phyloP scores from a whole-genome alignment of 2,329 filamentous ascomycete species.

The Geosmithia flava region DNA sequence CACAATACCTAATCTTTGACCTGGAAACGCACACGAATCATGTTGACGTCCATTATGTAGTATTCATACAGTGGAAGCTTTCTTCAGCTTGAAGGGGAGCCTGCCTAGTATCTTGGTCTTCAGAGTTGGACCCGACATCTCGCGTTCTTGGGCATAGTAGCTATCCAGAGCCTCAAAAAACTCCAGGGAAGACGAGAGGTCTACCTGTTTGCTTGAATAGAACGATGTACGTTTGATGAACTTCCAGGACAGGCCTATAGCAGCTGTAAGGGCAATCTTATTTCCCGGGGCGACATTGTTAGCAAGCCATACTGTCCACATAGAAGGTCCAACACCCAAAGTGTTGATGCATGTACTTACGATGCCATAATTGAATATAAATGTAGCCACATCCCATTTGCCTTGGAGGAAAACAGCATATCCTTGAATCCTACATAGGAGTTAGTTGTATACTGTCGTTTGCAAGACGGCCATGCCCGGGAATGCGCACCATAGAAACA shows the following conservation, averaged over 20 bases:
- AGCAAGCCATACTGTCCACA: not conserved
- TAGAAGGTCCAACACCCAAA: not conserved
- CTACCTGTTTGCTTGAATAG: not conserved
- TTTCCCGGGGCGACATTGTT: not conserved
- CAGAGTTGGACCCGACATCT: not conserved
- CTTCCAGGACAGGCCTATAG: not conserved
- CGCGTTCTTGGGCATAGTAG: not conserved
- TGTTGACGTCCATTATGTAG: not conserved
- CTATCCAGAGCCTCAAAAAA: not conserved
- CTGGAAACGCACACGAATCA: too few relatives aligned
- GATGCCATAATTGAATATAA: constrained; percentile 1
- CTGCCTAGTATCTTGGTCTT: not conserved
- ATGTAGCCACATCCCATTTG: constrained; percentile 1
- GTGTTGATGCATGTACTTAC: not conserved
- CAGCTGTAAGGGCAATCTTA: not conserved
- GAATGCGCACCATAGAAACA: not conserved
- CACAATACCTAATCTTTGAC: too few relatives aligned
- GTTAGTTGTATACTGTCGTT: not conserved
- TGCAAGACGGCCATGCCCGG: too few relatives aligned
- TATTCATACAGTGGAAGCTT: not conserved
- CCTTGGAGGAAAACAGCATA: not conserved
- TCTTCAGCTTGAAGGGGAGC: not conserved
- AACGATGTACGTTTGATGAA: not conserved
- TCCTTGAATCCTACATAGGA: not conserved
- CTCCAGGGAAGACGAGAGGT: not conserved